Evolutionary conservation across 805 yeast species (phyloP).

Genomic region (Lipomyces starkeyi): DNA sequence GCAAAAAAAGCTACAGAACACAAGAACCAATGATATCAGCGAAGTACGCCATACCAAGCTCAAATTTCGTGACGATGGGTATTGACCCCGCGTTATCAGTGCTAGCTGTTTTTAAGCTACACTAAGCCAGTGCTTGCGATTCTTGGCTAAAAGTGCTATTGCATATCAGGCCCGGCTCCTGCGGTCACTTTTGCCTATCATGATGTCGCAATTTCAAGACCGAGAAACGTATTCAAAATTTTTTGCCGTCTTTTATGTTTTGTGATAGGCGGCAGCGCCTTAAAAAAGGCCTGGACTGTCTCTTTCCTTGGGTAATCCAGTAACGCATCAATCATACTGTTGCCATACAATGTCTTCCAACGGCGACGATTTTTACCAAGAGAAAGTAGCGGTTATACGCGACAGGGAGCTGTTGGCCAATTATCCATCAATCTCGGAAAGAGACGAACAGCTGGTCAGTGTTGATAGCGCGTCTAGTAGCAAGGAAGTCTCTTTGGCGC

Average conservation of each 20-base stretch:
- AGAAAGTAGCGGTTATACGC: neutral
- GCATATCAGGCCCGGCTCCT: neutral
- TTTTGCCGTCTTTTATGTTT: neutral
- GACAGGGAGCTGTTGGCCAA: neutral
- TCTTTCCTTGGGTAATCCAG: neutral
- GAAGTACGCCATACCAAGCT: neutral
- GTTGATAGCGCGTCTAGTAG: neutral
- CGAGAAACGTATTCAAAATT: neutral
- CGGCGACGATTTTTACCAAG: neutral
- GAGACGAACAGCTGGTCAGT: neutral
- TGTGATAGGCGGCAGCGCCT: neutral
- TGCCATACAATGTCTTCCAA: neutral
- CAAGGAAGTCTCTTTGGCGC: constrained; percentile 1
- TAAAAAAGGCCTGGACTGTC: neutral
- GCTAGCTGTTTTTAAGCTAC: neutral
- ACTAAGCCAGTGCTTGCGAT: neutral
- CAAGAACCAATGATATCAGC: neutral
- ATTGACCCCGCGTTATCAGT: neutral
- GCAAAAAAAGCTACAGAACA: neutral
- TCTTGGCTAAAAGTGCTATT: constrained; percentile 1
- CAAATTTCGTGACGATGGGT: neutral
- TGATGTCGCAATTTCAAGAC: constrained; percentile 6
- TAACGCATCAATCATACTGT: neutral
- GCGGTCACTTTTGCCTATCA: neutral
- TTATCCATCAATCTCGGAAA: neutral